Percentiles rank a stretch among this genome's conserved stretches.
These are phyloP conservation scores for Carex littledalei DNA, from an alignment of 176 grass and related monocot genomes.

Conservation along the genomic window DNA sequence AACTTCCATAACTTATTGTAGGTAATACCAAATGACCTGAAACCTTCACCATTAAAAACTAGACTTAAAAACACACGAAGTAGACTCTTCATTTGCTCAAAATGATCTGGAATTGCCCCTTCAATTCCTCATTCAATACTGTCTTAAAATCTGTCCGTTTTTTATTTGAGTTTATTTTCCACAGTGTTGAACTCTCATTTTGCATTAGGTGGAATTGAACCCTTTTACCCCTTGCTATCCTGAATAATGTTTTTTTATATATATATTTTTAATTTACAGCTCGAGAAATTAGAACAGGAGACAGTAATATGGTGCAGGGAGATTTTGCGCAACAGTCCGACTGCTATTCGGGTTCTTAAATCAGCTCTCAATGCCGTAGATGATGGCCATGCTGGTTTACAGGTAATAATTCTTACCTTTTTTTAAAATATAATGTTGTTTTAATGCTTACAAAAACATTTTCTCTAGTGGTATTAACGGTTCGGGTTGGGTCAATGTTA, in stretches of 20 bases:
- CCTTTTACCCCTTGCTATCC: background rate
- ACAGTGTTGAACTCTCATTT: background rate
- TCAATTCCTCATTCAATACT: too few relatives aligned
- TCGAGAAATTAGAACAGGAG: conserved; percentile 67
- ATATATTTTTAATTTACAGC: conserved; percentile 30
- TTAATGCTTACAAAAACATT: background rate
- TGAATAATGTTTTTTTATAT: background rate
- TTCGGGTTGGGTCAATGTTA: too few relatives aligned
- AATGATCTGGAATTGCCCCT: too few relatives aligned
- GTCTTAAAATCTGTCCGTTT: too few relatives aligned
- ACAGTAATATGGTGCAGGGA: conserved; percentile 80
- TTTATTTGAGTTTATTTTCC: too few relatives aligned
- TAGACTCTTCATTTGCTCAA: too few relatives aligned
- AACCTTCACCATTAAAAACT: too few relatives aligned
- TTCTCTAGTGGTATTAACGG: background rate
- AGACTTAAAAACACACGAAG: too few relatives aligned
- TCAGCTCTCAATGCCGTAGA: conserved; percentile 80
- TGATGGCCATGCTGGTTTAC: conserved; percentile 81
- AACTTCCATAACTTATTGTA: too few relatives aligned
- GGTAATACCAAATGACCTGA: too few relatives aligned
- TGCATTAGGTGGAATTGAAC: background rate
- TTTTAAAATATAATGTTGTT: background rate
- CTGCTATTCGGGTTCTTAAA: conserved; percentile 75
- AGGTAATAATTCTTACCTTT: conserved; percentile 35
- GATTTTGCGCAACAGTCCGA: conserved; percentile 82